Evolutionary conservation across 2,329 filamentous ascomycete genomes (phyloP).

Genomic region (Microdochium bolleyi): DNA sequence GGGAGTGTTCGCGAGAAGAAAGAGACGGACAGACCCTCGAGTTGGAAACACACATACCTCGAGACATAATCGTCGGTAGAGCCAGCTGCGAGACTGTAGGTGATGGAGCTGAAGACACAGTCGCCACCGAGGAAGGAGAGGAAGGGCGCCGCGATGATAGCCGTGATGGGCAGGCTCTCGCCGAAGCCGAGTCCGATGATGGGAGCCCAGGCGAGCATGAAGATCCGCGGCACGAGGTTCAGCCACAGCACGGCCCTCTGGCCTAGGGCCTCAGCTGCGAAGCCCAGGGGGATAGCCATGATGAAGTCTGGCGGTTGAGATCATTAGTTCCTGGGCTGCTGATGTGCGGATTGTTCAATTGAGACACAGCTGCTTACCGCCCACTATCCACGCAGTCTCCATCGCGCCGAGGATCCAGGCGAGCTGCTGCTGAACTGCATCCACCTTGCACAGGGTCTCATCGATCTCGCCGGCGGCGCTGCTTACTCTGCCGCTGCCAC

Average conservation of each 20-base stretch:
- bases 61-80: conserved; percentile 33
- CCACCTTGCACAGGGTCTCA: conserved; percentile 46
- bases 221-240: conserved; percentile 32
- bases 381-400: conserved; percentile 40
- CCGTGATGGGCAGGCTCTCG: conserved; percentile 23
- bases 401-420: conserved; percentile 44
- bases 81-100: conserved; percentile 34
- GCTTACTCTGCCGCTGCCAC: neutral
- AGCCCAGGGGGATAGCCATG: conserved; percentile 40
- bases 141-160: conserved; percentile 29
- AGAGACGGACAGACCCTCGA: no score
- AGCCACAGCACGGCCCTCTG: conserved; percentile 29
- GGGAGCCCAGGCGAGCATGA: conserved; percentile 31
- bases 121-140: conserved; percentile 39
- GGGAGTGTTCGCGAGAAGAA: no score
- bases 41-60: conserved; percentile 14
- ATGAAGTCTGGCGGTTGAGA: conserved; percentile 29
- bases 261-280: conserved; percentile 34
- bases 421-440: conserved; percentile 39
- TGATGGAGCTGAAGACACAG: conserved; percentile 41
- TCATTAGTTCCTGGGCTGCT: no score
- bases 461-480: conserved; percentile 29
- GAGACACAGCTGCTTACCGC: conserved; percentile 21
- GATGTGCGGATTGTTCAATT: no score
- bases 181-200: conserved; percentile 27